Evolutionary conservation across 768 basidiomycete genomes (phyloP), one percentile per base, ranked within the genome.

Genomic region (Suillus fuscotomentosus): DNA sequence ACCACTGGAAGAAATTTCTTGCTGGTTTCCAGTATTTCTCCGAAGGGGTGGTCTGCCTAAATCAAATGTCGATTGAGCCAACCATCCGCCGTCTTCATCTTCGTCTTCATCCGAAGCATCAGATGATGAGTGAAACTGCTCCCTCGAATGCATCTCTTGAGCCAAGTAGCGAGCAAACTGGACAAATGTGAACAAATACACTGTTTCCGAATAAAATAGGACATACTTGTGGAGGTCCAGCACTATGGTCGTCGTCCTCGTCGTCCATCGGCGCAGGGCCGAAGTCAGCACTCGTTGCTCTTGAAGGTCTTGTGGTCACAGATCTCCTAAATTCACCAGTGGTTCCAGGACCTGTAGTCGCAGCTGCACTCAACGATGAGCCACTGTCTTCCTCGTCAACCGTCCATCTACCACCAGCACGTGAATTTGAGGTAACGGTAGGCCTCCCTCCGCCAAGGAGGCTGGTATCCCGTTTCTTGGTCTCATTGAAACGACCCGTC

Each of bases 371-470:
- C 64, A 48, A 36, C 65, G 62, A 43, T 20, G 76, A 39, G 39
- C 68, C 67, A 62, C 69, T 57, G 63, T 88, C 87, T 55, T 82
- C 83, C 68, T 91, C 91, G 68, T 91, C 90, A n/a, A 90, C 88
- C 66, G 86, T 86, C 89, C 89, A 89, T 67, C 83, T 81, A 10
- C 76, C 69, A 51, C 76, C 70, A 68, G 73, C 38, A 67, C 66
- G 60, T 8, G 76, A 75, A 48, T 64, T 70, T 34, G 79, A 75
- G 11, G 73, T 74, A 31, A 91, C 73, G 0, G 84, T 81, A 5
- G 92, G 92, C 74, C 91, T 93, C 7, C 92, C 92, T 20, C 95
- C 97, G 3, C 95, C 96, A 17, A 99, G 83, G 10, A 91, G 81
- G 67, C 85, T 85, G 15, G 82, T 84, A 71, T 98, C 95, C 47